These are phyloP conservation scores for Phaeotremella skinneri DNA, from an alignment of 768 basidiomycete species.

Conservation along the genomic window DNA sequence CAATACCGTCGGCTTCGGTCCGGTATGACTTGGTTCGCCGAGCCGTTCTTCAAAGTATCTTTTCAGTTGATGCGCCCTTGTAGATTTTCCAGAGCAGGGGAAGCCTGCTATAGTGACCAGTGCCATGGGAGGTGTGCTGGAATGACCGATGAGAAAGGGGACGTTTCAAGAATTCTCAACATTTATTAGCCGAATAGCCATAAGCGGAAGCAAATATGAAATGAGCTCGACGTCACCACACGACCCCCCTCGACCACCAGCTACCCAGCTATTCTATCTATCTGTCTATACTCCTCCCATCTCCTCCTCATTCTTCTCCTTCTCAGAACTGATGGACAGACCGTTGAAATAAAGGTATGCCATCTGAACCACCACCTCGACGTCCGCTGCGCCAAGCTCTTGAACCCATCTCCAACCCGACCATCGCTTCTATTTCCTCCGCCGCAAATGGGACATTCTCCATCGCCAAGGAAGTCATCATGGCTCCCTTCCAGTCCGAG, in stretches of 20 bases:
- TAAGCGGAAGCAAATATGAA: too few species aligned
- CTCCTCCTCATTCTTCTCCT: not conserved
- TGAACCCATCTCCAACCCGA: slow-evolving; percentile 40
- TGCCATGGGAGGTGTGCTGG: slow-evolving; percentile 63
- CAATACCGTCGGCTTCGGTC: slow-evolving; percentile 56
- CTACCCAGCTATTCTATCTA: not conserved
- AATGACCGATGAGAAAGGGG: not conserved
- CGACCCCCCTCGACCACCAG: not conserved
- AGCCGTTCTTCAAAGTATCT: slow-evolving; percentile 61
- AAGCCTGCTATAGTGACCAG: slow-evolving; percentile 84
- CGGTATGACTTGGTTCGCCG: slow-evolving; percentile 57
- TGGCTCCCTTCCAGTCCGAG: slow-evolving; percentile 45
- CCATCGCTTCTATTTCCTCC: slow-evolving; percentile 17
- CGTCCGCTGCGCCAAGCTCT: slow-evolving; percentile 39
- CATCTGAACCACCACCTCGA: slow-evolving; percentile 7
- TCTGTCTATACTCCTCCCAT: not conserved
- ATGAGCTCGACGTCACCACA: too few species aligned
- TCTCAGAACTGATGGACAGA: not conserved
- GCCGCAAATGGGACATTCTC: slow-evolving; percentile 34
- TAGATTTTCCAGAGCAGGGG: slow-evolving; percentile 82
- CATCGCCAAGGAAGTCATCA: slow-evolving; percentile 48
- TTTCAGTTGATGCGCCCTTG: slow-evolving; percentile 66
- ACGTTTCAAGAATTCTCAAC: not conserved
- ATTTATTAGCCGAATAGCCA: not conserved
- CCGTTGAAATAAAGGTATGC: not conserved